Evolutionary conservation across 176 grass and related monocot species (phyloP), one percentile per base, ranked within the genome.

Genomic region (Carex myosuroides): DNA sequence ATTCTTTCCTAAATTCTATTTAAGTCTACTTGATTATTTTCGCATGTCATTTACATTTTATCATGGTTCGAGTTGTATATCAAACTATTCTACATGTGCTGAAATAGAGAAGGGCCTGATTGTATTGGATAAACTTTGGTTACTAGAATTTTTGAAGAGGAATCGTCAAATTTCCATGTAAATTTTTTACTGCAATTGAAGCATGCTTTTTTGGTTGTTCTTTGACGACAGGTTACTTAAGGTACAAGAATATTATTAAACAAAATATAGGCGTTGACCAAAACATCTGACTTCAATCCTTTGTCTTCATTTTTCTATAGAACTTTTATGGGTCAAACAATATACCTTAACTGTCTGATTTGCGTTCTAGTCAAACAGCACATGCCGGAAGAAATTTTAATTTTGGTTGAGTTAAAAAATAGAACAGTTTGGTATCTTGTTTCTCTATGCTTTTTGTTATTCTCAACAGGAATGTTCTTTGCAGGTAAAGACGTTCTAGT

Each of bases 1-100:
- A 24, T 54, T 78, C 13, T 83, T 68, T 83, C 6, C 17, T 52
- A 83, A 52, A 69, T 83, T 83, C n/a, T 64, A 54, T 83, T 82
- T 65, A 26, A 54, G 41, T 83, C 39, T 67, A 35, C 1, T 81
- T 64, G 79, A 83, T 83, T 66, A 4, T 68, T 54, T 69, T 30
- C 20, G 35, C 57, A 65, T 64, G 44, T 68, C 12, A 64, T 18
- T 82, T 68, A 2, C 13, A 32, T 67, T 54, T 29, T 39, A 66
- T 66, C 41, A 64, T 68, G 13, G 18, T 68, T 39, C 16, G 41
- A 42, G 60, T 44, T 70, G 67, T 44, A 4, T 11, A 44, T 70
- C 17, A 20, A 44, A 70, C 37, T 18, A 21, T 11, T 70, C 12
- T 10, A 70, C 37, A 44, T 24, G 20, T 18, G 24, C 10, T 2